Conservation (phyloP, 495 filamentous ascomycete species). For the Aspergillus homomorphus region DNA sequence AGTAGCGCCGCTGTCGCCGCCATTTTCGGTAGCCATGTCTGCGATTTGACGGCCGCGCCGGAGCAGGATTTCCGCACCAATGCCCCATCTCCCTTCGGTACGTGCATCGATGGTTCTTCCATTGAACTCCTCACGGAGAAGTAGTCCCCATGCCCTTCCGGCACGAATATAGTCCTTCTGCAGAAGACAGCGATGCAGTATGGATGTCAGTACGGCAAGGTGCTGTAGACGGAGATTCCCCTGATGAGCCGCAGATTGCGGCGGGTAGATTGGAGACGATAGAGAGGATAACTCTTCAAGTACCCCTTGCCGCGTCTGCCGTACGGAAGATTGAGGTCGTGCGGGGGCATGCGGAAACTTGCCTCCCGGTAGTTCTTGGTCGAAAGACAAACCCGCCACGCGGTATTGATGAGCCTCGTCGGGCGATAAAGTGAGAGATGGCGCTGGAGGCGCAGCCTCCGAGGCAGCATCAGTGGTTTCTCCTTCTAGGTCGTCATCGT, state of each 20-base stretch:
- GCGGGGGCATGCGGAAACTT: conserved; percentile 42
- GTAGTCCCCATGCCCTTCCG: conserved; percentile 60
- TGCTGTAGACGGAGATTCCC: conserved; percentile 54
- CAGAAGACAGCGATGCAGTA: conserved; percentile 60
- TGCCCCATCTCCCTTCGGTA: conserved; percentile 57
- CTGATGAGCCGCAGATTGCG: conserved; percentile 34
- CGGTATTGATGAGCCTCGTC: conserved; percentile 49
- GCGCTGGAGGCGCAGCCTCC: conserved; percentile 23
- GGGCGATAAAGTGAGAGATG: conserved; percentile 38
- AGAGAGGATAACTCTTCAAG: conserved; percentile 28
- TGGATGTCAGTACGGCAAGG: conserved; percentile 53
- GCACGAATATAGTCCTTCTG: conserved; percentile 61
- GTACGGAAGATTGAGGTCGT: conserved; percentile 12
- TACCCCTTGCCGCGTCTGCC: conserved; percentile 17
- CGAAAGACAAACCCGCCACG: conserved; percentile 42
- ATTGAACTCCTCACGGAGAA: conserved; percentile 54
- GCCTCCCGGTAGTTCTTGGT: conserved; percentile 42
- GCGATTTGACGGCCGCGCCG: conserved; percentile 35
- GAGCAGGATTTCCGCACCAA: conserved; percentile 67
- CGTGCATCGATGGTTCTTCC: conserved; percentile 55
- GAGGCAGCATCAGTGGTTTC: conserved; percentile 40
- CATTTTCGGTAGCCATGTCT: conserved; percentile 8
- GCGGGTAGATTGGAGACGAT: conserved; percentile 33
- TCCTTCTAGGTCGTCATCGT: conserved; percentile 21
- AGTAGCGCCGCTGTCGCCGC: not conserved